Conservation (phyloP, 306 rosid species). For the Vigna mungo region DNA sequence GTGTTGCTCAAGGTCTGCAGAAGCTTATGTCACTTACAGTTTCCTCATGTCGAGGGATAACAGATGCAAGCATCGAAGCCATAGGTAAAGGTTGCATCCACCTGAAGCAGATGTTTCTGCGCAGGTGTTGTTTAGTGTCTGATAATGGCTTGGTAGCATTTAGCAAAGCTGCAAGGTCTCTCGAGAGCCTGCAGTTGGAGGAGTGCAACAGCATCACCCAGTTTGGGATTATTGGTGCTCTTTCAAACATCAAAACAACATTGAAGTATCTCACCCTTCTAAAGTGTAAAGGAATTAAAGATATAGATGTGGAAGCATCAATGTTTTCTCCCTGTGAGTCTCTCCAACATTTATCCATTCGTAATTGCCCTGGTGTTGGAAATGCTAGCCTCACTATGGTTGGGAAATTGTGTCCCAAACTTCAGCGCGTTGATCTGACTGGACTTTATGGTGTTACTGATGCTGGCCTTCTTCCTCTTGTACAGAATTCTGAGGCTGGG, state of each 20-base stretch:
- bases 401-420: constrained; percentile 20
- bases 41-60: constrained; percentile 68
- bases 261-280: constrained; percentile 16
- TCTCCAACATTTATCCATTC: constrained; percentile 21
- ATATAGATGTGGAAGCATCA: constrained; percentile 6
- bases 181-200: constrained; percentile 23
- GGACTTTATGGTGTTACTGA: constrained; percentile 9
- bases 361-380: constrained; percentile 21
- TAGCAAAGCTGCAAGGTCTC: constrained; percentile 13
- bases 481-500: background rate
- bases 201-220: constrained; percentile 24
- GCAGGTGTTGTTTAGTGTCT: constrained; percentile 59
- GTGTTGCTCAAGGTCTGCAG: constrained; percentile 69
- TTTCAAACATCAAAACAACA: constrained; percentile 6
- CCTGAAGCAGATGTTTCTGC: constrained; percentile 76
- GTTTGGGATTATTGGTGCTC: constrained; percentile 19
- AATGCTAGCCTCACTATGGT: constrained; percentile 12
- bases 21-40: constrained; percentile 59
- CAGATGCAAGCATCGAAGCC: constrained; percentile 79
- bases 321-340: constrained; percentile 11
- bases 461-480: constrained; percentile 9
- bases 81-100: constrained; percentile 68
- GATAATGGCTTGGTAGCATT: constrained; percentile 12
- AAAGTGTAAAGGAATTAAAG: constrained; percentile 4
- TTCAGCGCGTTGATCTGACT: constrained; percentile 21